Base-by-base conservation (phyloP, 345 rosid genomes). In the Salix suchowensis region DNA sequence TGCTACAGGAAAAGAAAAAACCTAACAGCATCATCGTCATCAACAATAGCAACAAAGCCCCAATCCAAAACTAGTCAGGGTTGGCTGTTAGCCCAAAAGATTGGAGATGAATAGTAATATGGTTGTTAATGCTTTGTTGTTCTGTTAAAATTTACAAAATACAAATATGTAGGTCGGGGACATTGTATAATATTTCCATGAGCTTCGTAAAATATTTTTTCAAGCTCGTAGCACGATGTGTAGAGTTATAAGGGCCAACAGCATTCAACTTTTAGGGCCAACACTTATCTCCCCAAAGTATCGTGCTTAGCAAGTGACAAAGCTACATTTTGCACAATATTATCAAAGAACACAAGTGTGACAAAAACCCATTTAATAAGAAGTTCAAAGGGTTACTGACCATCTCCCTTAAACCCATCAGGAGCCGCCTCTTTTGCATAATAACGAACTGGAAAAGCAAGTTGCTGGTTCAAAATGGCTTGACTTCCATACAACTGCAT, bases 371-470 rank as follows among this genome's bases (percentile, higher is more conserved):
- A 67, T 30, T 77, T 50, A 40, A 37, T 23, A n/a, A 15, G 19
- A 34, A 23, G 21, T 55, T 52, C n/a, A 9, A 2, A 48, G 44
- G 78, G 36, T 39, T 28, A 86, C 97, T 48, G 54, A 48, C 54
- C 54, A 48, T 48, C 54, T 48, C 54, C 54, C 19, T 48, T 48
- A 48, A 48, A 48, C 54, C 54, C 54, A 0, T 48, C 21, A 18
- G 7, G 54, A 15, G 54, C 21, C 2, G 21, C 54, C 54, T 48
- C 54, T 15, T 15, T 48, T 15, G 54, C 54, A 48, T 48, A 48
- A 48, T 48, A 48, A 48, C 21, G 21, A 48, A 48, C 54, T 16
- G 21, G 54, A 48, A 48, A 48, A 48, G 54, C 54, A 48, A 48
- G 19, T 48, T 48, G 7, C 0, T 48, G 54, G 16, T 48, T 48